These are phyloP conservation scores for Monosporascus sp. DNA, from an alignment of 2,329 filamentous ascomycete species.

Conservation along the genomic window DNA sequence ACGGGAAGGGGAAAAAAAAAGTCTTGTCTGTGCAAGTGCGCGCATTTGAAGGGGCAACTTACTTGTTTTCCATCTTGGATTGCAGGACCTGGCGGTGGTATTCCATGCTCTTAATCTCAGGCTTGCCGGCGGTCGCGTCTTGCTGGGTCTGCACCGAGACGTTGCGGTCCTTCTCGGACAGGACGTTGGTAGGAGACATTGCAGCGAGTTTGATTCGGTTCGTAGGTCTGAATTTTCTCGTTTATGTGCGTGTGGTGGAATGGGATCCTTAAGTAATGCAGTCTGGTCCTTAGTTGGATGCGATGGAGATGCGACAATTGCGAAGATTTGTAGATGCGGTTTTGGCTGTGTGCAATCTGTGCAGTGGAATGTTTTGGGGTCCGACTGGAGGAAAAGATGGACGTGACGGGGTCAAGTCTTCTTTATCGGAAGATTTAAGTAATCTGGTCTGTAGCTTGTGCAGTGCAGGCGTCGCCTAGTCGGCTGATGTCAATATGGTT, in stretches of 20 bases:
- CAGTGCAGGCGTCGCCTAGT: background rate
- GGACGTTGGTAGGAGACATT: slow-evolving; percentile 55
- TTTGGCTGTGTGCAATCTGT: too few species aligned
- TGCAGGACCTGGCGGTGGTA: slow-evolving; percentile 73
- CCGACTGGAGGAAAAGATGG: too few species aligned
- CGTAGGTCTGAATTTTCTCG: background rate
- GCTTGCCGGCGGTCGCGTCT: slow-evolving; percentile 31
- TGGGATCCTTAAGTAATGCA: background rate
- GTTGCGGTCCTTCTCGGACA: slow-evolving; percentile 64
- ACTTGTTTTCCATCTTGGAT: slow-evolving; percentile 66
- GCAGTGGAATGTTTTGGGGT: too few species aligned
- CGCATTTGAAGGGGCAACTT: slow-evolving; percentile 15
- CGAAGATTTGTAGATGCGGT: background rate
- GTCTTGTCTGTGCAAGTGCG: too few species aligned
- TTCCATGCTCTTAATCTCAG: slow-evolving; percentile 62
- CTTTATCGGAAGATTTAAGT: background rate
- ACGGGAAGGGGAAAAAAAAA: slow-evolving; percentile 1
- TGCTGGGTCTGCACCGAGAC: slow-evolving; percentile 35
- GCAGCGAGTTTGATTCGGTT: slow-evolving; percentile 4
- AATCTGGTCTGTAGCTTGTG: background rate
- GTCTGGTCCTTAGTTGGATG: background rate
- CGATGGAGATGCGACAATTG: background rate
- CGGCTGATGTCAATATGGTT: background rate
- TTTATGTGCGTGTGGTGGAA: background rate
- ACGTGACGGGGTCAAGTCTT: background rate